A percentile compares a stretch with the other conserved stretches of the same genome.
Evolutionary conservation across 2,329 filamentous ascomycete genomes (phyloP).

Genomic region (Paecilomyces sp.): DNA sequence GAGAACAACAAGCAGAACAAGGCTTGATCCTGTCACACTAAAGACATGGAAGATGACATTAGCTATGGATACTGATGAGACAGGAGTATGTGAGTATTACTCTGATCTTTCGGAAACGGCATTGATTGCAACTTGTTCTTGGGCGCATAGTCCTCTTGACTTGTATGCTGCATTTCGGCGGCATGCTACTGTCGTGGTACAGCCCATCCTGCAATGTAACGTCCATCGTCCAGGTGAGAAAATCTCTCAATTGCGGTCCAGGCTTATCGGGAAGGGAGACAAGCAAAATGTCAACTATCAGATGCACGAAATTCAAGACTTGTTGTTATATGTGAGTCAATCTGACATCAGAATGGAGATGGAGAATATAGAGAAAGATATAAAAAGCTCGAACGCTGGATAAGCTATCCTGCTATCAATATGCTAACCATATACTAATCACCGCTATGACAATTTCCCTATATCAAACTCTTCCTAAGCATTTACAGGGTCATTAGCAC

Average conservation of each 20-base stretch:
- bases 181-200: not conserved
- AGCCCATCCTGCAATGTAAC: not conserved
- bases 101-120: constrained; percentile 2
- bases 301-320: not conserved
- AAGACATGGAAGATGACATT: not conserved
- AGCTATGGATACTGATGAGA: not conserved
- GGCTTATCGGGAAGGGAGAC: not conserved
- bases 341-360: not conserved
- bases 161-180: not conserved
- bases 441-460: not conserved
- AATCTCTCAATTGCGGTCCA: not conserved
- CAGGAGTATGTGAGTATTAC: not conserved
- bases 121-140: constrained; percentile 1
- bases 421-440: not conserved
- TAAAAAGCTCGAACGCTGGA: not conserved
- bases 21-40: constrained; percentile 5
- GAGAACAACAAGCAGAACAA: constrained; percentile 1
- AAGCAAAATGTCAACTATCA: not conserved
- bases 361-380: not conserved
- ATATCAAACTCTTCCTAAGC: not conserved
- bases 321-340: not conserved
- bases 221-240: not conserved
- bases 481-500: not conserved
- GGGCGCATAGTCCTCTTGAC: not conserved
- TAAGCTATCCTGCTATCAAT: not conserved